Evolutionary conservation across 257 asterid species (phyloP).

Genomic region (Capsicum baccatum): DNA sequence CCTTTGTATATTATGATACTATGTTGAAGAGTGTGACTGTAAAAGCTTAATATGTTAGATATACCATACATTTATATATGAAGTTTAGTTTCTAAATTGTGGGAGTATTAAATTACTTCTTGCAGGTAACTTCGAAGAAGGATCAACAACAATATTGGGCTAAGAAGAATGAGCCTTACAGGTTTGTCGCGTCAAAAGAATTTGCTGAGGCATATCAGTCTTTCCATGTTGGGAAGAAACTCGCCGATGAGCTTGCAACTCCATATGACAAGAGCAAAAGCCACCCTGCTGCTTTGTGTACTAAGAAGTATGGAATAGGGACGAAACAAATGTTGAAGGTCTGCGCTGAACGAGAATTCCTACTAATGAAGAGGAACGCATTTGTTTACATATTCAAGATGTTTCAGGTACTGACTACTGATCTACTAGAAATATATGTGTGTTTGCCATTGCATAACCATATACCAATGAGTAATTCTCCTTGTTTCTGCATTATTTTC

Average conservation of each 20-base stretch:
- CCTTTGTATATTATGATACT: not conserved
- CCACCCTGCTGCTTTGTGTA: slow-evolving; percentile 66
- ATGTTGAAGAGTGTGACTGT: too few species aligned
- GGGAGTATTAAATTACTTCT: too few species aligned
- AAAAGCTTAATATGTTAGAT: not conserved
- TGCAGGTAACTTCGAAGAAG: too few species aligned
- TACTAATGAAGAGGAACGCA: slow-evolving; percentile 68
- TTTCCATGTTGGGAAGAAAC: slow-evolving; percentile 48
- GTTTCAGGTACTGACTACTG: slow-evolving; percentile 48
- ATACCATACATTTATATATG: not conserved
- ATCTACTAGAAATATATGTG: not conserved
- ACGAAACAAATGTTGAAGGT: slow-evolving; percentile 59
- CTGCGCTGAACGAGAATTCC: slow-evolving; percentile 52
- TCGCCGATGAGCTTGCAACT: slow-evolving; percentile 49
- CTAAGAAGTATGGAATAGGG: slow-evolving; percentile 52
- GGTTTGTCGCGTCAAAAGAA: slow-evolving; percentile 33
- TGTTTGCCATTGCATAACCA: not conserved
- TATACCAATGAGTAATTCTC: too few species aligned
- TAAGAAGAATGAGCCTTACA: slow-evolving; percentile 44
- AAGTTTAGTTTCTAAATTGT: not conserved
- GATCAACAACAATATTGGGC: too few species aligned
- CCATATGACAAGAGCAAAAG: slow-evolving; percentile 61
- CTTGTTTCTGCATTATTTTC: slow-evolving; percentile 27
- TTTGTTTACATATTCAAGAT: slow-evolving; percentile 60
- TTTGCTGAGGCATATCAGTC: slow-evolving; percentile 39